Evolutionary conservation across 2,329 filamentous ascomycete species (phyloP).

Genomic region (Alternaria sp.): DNA sequence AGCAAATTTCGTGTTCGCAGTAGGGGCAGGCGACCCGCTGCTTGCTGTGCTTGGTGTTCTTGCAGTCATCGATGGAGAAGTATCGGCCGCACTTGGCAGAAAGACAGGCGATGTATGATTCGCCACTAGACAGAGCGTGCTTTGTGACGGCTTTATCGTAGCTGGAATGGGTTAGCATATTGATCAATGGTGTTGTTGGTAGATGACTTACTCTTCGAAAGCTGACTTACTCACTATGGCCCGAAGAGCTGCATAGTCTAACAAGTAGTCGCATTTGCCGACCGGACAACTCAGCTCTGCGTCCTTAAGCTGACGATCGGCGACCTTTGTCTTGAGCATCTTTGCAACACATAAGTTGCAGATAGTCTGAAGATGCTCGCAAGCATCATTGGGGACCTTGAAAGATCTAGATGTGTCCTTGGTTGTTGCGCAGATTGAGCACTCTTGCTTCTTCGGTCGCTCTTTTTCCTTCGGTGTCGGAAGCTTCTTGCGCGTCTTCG

Average conservation of each 20-base stretch:
- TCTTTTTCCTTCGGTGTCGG: constrained; percentile 10
- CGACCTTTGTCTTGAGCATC: constrained; percentile 26
- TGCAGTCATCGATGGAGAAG: constrained; percentile 33
- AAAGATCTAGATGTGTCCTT: constrained; percentile 17
- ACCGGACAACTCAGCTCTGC: constrained; percentile 23
- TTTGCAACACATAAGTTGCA: constrained; percentile 29
- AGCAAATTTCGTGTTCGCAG: constrained; percentile 25
- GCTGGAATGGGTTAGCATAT: constrained; percentile 16
- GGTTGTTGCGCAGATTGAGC: constrained; percentile 21
- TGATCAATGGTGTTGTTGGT: no score
- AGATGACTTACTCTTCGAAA: constrained; percentile 21
- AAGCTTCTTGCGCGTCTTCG: not conserved
- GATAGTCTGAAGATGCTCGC: constrained; percentile 26
- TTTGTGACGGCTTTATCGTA: constrained; percentile 28
- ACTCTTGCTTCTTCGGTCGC: constrained; percentile 19
- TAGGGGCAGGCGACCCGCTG: constrained; percentile 31
- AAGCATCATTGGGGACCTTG: constrained; percentile 10
- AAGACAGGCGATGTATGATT: constrained; percentile 26
- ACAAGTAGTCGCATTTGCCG: constrained; percentile 13
- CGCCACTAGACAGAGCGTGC: constrained; percentile 16
- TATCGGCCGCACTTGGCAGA: constrained; percentile 24
- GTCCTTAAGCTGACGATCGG: constrained; percentile 16
- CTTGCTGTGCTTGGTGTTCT: not conserved
- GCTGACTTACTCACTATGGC: constrained; percentile 9
- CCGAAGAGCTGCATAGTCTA: constrained; percentile 17